Evolutionary conservation across 1,139 yeast genomes (phyloP).

Genomic region (Torulaspora pretoriensis): DNA sequence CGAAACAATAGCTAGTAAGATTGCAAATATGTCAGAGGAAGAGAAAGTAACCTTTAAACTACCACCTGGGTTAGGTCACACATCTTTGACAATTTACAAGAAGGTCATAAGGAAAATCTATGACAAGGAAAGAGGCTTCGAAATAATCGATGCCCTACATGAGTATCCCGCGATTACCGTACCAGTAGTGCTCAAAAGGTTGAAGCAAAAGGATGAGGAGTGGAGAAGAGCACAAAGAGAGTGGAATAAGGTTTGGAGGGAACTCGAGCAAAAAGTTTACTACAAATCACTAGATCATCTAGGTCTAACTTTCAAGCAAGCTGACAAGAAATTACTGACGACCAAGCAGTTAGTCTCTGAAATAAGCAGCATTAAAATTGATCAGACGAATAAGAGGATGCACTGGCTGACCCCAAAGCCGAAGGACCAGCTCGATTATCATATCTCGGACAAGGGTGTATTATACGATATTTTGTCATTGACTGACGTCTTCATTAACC

Average conservation of each 20-base stretch:
- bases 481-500: slow-evolving; percentile 63
- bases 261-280: slow-evolving; percentile 91
- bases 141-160: slow-evolving; percentile 91
- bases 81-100: slow-evolving; percentile 84
- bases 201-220: slow-evolving; percentile 97
- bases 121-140: slow-evolving; percentile 92
- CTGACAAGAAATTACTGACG: slow-evolving; percentile 87
- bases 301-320: slow-evolving; percentile 93
- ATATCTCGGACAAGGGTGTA: slow-evolving; percentile 61
- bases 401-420: slow-evolving; percentile 87
- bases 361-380: slow-evolving; percentile 86
- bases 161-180: slow-evolving; percentile 94
- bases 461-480: slow-evolving; percentile 70
- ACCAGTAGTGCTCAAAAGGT: slow-evolving; percentile 83
- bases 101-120: slow-evolving; percentile 88
- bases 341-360: slow-evolving; percentile 88
- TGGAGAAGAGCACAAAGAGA: slow-evolving; percentile 98
- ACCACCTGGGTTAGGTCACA: slow-evolving; percentile 91
- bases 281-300: slow-evolving; percentile 91
- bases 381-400: slow-evolving; percentile 69
- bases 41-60: slow-evolving; percentile 82
- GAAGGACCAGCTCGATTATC: slow-evolving; percentile 70
- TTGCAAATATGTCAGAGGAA: slow-evolving; percentile 87
- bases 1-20: slow-evolving; percentile 91
- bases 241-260: slow-evolving; percentile 99